Percentiles rank a stretch among this genome's conserved stretches.
Conservation (phyloP, 805 yeast species). For the Limtongia smithiae region DNA sequence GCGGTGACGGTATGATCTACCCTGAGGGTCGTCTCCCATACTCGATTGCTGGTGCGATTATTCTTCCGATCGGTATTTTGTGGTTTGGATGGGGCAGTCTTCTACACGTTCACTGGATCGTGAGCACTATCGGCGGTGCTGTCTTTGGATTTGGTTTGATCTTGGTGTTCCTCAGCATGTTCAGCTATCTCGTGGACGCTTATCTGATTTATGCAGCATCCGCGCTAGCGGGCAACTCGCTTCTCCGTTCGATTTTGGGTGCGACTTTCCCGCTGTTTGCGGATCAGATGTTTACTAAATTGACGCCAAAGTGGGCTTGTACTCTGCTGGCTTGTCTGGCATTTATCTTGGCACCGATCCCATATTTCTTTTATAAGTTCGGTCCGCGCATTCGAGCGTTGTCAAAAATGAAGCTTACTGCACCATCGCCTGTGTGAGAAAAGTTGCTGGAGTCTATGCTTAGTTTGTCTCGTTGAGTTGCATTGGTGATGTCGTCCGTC, state of each 20-base stretch:
- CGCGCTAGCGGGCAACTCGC: conserved; percentile 63
- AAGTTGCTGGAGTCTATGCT: too few relatives aligned
- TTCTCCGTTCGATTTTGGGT: conserved; percentile 66
- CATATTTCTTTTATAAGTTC: conserved; percentile 38
- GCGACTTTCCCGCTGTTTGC: conserved; percentile 56
- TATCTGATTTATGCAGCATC: conserved; percentile 65
- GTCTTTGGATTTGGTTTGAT: conserved; percentile 58
- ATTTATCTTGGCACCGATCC: conserved; percentile 60
- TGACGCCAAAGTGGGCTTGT: conserved; percentile 53
- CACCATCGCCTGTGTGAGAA: too few relatives aligned
- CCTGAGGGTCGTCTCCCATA: conserved; percentile 60
- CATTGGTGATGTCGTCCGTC: too few relatives aligned
- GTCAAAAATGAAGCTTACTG: too few relatives aligned
- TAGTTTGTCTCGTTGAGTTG: too few relatives aligned
- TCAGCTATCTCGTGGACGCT: conserved; percentile 65
- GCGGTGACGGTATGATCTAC: conserved; percentile 50
- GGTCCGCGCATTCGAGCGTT: conserved; percentile 3
- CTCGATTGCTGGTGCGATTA: conserved; percentile 48
- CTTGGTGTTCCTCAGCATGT: conserved; percentile 60
- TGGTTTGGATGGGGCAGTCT: conserved; percentile 73
- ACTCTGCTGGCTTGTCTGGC: conserved; percentile 52
- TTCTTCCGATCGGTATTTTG: conserved; percentile 56
- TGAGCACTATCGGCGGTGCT: conserved; percentile 58
- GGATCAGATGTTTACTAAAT: conserved; percentile 48
- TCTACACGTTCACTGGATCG: conserved; percentile 53